Conservation (phyloP, 192 early-diverging fungal species). For the Linnemannia schmuckeri region DNA sequence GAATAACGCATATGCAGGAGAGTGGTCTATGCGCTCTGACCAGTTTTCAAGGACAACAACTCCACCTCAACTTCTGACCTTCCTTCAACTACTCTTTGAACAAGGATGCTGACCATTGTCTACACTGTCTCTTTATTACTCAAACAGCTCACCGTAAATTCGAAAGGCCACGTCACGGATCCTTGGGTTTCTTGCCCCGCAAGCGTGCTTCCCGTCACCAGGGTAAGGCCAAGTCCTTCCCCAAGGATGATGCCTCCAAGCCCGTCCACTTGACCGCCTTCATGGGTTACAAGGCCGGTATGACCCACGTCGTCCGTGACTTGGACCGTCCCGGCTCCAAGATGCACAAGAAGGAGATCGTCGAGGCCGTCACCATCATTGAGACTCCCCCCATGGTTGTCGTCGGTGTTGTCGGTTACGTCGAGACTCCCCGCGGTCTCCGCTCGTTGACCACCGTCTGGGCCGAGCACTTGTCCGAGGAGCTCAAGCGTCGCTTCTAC, state of each 20-base stretch:
- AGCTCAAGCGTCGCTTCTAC: slow-evolving; percentile 99
- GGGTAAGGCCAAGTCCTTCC: slow-evolving; percentile 99
- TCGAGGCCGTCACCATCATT: slow-evolving; percentile 98
- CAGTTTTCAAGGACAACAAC: neutral
- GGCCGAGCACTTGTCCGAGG: slow-evolving; percentile 98
- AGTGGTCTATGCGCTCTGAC: neutral
- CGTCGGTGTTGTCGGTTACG: slow-evolving; percentile 99
- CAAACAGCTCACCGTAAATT: slow-evolving; percentile 92
- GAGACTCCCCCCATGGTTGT: slow-evolving; percentile 98
- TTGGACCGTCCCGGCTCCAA: slow-evolving; percentile 99
- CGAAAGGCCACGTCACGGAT: slow-evolving; percentile 96
- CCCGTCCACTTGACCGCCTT: slow-evolving; percentile 99
- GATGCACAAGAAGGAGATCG: slow-evolving; percentile 99
- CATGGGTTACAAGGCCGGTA: slow-evolving; percentile 99
- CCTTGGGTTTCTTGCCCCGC: slow-evolving; percentile 83
- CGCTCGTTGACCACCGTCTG: slow-evolving; percentile 99
- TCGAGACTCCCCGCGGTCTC: slow-evolving; percentile 98
- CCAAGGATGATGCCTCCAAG: slow-evolving; percentile 95
- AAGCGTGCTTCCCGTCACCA: slow-evolving; percentile 95
- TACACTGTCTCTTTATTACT: slow-evolving; percentile 10
- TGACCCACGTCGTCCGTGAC: slow-evolving; percentile 99
- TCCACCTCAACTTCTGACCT: neutral
- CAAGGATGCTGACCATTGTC: neutral
- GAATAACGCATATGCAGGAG: neutral
- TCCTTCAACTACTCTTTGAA: neutral